Percentiles rank a stretch among this genome's conserved stretches.
phyloP scores from a whole-genome alignment of 495 filamentous ascomycete genomes.

The Aspergillus biplanus region DNA sequence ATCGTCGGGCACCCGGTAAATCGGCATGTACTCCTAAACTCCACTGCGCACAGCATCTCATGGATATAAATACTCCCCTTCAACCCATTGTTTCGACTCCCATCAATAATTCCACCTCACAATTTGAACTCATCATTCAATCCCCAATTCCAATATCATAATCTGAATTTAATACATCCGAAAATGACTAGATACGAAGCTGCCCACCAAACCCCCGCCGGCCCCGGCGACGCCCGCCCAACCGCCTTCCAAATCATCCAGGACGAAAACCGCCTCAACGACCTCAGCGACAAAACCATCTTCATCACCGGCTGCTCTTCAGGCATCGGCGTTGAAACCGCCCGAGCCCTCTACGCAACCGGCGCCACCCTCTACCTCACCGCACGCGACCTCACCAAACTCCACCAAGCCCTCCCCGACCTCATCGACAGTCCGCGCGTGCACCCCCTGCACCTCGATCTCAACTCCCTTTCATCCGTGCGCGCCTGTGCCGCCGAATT shows the following conservation, averaged over 20 bases:
- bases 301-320: slow-evolving; percentile 54
- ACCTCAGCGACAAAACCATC: slow-evolving; percentile 47
- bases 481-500: slow-evolving; percentile 43
- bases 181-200: background rate
- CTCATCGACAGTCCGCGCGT: slow-evolving; percentile 26
- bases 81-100: too few species aligned
- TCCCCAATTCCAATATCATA: background rate
- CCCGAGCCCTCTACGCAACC: slow-evolving; percentile 46
- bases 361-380: slow-evolving; percentile 52
- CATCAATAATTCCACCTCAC: background rate
- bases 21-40: too few species aligned
- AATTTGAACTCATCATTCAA: background rate
- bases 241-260: slow-evolving; percentile 55
- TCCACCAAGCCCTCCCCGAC: slow-evolving; percentile 26
- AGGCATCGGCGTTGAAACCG: slow-evolving; percentile 58
- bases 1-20: too few species aligned
- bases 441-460: slow-evolving; percentile 39
- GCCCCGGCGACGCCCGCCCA: slow-evolving; percentile 57
- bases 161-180: background rate
- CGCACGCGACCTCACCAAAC: slow-evolving; percentile 37
- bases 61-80: too few species aligned
- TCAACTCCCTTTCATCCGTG: slow-evolving; percentile 46
- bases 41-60: too few species aligned
- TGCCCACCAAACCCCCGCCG: slow-evolving; percentile 38
- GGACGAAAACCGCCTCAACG: slow-evolving; percentile 45